Evolutionary conservation across 257 asterid genomes (phyloP).

Genomic region (Solanum clarkiae): DNA sequence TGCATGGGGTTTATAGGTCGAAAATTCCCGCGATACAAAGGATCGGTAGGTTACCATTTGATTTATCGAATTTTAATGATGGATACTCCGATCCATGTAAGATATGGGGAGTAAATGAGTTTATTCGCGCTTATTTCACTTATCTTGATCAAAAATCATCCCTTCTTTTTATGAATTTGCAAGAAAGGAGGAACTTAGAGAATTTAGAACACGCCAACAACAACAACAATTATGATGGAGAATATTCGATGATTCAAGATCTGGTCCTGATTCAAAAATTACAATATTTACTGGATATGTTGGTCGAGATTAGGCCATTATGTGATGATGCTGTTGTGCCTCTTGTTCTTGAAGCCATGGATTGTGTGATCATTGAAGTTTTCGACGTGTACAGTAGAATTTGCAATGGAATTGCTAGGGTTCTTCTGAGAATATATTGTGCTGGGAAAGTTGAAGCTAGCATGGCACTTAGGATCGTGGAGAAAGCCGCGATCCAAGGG

Average conservation of each 20-base stretch:
- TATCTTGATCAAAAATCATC: slow-evolving; percentile 72
- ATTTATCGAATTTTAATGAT: slow-evolving; percentile 53
- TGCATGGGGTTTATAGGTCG: slow-evolving; percentile 43
- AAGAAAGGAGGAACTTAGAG: slow-evolving; percentile 7
- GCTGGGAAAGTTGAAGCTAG: slow-evolving; percentile 42
- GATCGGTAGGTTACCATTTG: slow-evolving; percentile 79
- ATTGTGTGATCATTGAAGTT: slow-evolving; percentile 45
- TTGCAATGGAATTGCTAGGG: slow-evolving; percentile 49
- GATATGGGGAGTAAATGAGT: slow-evolving; percentile 41
- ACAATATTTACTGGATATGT: slow-evolving; percentile 43
- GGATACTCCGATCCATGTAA: slow-evolving; percentile 16
- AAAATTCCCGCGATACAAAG: slow-evolving; percentile 22
- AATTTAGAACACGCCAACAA: background rate
- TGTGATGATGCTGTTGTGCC: slow-evolving; percentile 26
- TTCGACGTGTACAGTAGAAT: slow-evolving; percentile 55
- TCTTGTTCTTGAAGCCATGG: slow-evolving; percentile 57
- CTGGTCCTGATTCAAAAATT: slow-evolving; percentile 33
- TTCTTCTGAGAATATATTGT: slow-evolving; percentile 33
- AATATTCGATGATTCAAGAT: slow-evolving; percentile 22
- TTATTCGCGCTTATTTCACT: slow-evolving; percentile 55
- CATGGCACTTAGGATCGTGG: slow-evolving; percentile 38
- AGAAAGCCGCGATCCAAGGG: slow-evolving; percentile 45
- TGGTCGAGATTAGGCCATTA: slow-evolving; percentile 52
- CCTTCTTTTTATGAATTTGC: slow-evolving; percentile 15
- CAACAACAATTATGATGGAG: background rate